Base-by-base conservation (phyloP, 768 basidiomycete species). In the Suillus luteus region DNA sequence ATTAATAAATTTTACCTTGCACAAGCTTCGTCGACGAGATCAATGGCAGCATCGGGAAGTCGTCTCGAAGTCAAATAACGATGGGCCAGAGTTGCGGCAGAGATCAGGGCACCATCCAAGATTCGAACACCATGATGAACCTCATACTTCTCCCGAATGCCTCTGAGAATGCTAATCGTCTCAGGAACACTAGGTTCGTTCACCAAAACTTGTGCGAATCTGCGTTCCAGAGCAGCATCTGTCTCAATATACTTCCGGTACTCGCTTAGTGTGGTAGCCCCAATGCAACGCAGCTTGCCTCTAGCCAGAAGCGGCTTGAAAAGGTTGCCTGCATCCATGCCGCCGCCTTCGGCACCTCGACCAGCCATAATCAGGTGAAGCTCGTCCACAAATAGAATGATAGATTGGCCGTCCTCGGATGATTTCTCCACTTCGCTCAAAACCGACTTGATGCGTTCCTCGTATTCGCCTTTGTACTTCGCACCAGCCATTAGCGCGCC, bases 341-440 rank as follows among this genome's bases (percentile, higher is more conserved):
- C 93, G 17, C 90, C 90, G 37, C 92, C 91, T 72, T 90, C 88
- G 2, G 85, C 79, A 19, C 93, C 93, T 59, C 88, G 83, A 5
- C 92, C 93, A 2, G 93, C 89, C 92, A 97, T 95, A 77, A 98
- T 90, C 48, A 97, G 88, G 73, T 98, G 95, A 31, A 94, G 75
- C 73, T 98, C 96, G 69, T 99, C 96, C 68, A 99, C 87, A 82
- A 98, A 98, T 43, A 99, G 86, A 66, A 98, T 93, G 69, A 98
- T 84, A 19, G 88, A 86, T 6, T 84, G 83, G 48, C 92, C 89
- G 35, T 92, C 87, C 31, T 90, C 87, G 0, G 88, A 80, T 0
- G 91, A 85, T 77, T 96, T 95, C 76, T 98, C 96, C 65, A 98
- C 89, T 77, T 99, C 96, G 74, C 90, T 88, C 62, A 99, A 78